Conservation (phyloP, 2,329 filamentous ascomycete species). For the Xylariaceae sp. region DNA sequence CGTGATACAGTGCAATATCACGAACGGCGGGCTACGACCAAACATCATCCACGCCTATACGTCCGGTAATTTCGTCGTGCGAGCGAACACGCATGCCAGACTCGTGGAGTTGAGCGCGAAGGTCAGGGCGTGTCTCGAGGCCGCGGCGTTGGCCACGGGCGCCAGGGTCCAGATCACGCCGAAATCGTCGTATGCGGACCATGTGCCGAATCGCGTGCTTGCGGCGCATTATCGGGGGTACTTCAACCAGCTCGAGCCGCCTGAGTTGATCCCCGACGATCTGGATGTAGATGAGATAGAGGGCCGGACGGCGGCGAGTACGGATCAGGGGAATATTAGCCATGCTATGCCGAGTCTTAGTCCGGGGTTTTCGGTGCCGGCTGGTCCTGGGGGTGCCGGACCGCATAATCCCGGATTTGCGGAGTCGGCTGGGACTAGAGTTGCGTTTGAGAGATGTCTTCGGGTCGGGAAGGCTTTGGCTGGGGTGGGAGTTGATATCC, state of each 20-base stretch:
- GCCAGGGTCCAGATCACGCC: constrained; percentile 43
- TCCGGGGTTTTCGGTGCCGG: constrained; percentile 47
- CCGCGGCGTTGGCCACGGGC: constrained; percentile 46
- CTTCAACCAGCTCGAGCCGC: constrained; percentile 40
- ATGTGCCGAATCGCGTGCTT: constrained; percentile 50
- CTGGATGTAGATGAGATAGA: constrained; percentile 39
- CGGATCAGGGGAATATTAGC: constrained; percentile 57
- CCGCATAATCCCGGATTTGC: constrained; percentile 54
- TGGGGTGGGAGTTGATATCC: constrained; percentile 44
- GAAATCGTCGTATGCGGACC: constrained; percentile 47
- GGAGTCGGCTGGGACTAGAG: constrained; percentile 44
- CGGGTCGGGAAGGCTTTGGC: constrained; percentile 46
- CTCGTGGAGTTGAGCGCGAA: constrained; percentile 38
- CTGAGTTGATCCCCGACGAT: constrained; percentile 31
- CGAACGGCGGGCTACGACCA: constrained; percentile 47
- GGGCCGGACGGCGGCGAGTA: constrained; percentile 49
- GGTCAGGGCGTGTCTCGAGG: constrained; percentile 44
- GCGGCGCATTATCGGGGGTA: constrained; percentile 42
- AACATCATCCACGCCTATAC: constrained; percentile 53
- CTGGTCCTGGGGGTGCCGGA: constrained; percentile 40
- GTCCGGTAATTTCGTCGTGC: constrained; percentile 31
- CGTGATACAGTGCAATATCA: constrained; percentile 49
- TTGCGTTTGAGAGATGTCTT: constrained; percentile 43
- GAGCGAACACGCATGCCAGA: constrained; percentile 33
- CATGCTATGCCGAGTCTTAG: constrained; percentile 54